A percentile compares a stretch with the other conserved stretches of the same genome.
Evolutionary conservation across 2,329 filamentous ascomycete genomes (phyloP).

Genomic region (Grosmannia huntii): DNA sequence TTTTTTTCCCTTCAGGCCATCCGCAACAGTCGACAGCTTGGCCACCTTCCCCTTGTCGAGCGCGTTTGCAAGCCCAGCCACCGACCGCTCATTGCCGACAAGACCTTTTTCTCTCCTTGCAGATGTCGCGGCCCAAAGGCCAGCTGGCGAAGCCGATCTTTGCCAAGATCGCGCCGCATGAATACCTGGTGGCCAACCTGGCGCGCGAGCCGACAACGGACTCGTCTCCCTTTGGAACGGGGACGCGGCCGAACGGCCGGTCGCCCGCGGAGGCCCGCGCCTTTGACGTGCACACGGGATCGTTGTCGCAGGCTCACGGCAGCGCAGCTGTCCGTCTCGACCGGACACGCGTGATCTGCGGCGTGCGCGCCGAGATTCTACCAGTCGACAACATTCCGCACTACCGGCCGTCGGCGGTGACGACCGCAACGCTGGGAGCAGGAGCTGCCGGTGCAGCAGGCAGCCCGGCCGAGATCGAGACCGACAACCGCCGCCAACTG

Average conservation of each 20-base stretch:
- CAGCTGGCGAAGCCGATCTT: slow-evolving; percentile 52
- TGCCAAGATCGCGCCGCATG: slow-evolving; percentile 77
- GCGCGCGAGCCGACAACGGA: slow-evolving; percentile 31
- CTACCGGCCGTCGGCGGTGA: slow-evolving; percentile 32
- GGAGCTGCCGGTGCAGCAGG: neutral
- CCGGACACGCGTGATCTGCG: slow-evolving; percentile 90
- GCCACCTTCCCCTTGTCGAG: too few relatives aligned
- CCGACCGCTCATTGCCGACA: too few relatives aligned
- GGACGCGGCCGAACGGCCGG: slow-evolving; percentile 73
- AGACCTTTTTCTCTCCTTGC: too few relatives aligned
- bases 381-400: slow-evolving; percentile 61
- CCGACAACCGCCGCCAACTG: slow-evolving; percentile 30
- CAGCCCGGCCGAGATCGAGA: slow-evolving; percentile 3
- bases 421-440: too few relatives aligned
- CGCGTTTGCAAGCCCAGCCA: too few relatives aligned
- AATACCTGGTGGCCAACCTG: slow-evolving; percentile 83
- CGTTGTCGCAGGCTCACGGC: slow-evolving; percentile 78
- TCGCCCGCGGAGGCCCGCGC: slow-evolving; percentile 53
- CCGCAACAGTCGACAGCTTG: too few relatives aligned
- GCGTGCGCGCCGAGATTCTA: slow-evolving; percentile 76
- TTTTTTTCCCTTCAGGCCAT: neutral
- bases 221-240: slow-evolving; percentile 13
- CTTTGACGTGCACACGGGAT: slow-evolving; percentile 69
- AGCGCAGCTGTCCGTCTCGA: slow-evolving; percentile 80
- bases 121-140: slow-evolving; percentile 8